phyloP scores from a whole-genome alignment of 2,329 filamentous ascomycete species.

The Penicillium sp. region DNA sequence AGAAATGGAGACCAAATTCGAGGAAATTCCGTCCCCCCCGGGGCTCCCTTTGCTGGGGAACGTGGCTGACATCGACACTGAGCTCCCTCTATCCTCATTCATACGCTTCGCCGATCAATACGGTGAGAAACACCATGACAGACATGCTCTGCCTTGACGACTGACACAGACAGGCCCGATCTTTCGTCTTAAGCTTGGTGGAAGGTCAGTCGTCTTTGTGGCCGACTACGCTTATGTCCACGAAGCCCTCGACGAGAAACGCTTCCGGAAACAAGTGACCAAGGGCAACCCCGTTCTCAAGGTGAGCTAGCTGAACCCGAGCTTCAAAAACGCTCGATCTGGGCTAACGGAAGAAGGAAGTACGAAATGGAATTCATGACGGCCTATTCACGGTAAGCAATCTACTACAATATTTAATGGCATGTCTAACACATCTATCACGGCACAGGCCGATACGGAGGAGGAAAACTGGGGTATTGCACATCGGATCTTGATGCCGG shows the following conservation, averaged over 20 bases:
- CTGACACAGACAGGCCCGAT: conserved; percentile 49
- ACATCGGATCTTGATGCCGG: conserved; percentile 45
- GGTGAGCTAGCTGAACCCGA: background rate
- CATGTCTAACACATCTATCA: no score
- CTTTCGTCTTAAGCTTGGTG: conserved; percentile 52
- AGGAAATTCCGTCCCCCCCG: conserved; percentile 58
- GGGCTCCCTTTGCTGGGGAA: conserved; percentile 65
- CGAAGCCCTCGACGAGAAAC: conserved; percentile 61
- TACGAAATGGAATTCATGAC: conserved; percentile 60
- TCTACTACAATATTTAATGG: background rate
- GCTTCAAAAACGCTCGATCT: background rate
- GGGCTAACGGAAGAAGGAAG: conserved; percentile 43
- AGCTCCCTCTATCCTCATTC: conserved; percentile 45
- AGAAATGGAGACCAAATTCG: no score
- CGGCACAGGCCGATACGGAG: conserved; percentile 32
- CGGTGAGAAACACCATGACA: conserved; percentile 43
- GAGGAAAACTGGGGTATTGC: conserved; percentile 63
- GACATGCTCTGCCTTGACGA: background rate
- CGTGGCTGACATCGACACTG: conserved; percentile 57
- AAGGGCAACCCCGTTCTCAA: conserved; percentile 15
- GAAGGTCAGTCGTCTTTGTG: conserved; percentile 45
- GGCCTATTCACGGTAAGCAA: conserved; percentile 60
- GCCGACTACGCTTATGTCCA: conserved; percentile 55
- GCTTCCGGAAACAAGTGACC: conserved; percentile 58
- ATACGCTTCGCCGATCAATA: conserved; percentile 60